Evolutionary conservation across 495 filamentous ascomycete species (phyloP).

Genomic region (Lineolata rhizophorae): DNA sequence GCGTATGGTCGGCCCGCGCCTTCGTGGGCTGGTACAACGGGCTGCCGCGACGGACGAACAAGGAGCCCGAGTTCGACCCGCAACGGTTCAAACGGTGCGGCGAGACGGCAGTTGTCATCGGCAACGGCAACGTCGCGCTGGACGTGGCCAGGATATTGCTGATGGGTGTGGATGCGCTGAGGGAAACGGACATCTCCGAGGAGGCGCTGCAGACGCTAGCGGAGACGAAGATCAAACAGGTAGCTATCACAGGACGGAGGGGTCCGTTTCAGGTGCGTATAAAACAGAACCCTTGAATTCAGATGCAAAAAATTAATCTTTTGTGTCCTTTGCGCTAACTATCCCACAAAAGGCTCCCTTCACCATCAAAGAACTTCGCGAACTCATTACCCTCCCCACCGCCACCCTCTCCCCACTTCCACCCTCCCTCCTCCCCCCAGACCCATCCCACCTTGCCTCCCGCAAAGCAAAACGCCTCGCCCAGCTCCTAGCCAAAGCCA

Average conservation of each 20-base stretch:
- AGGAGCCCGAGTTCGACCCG: conserved; percentile 53
- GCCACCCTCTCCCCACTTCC: conserved; percentile 48
- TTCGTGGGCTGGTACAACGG: conserved; percentile 99
- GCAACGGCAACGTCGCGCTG: conserved; percentile 88
- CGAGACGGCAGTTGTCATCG: conserved; percentile 74
- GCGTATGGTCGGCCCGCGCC: conserved; percentile 71
- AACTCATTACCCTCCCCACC: conserved; percentile 54
- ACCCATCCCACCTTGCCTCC: conserved; percentile 33
- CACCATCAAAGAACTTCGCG: conserved; percentile 81
- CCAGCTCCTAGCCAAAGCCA: conserved; percentile 58
- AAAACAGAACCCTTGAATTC: too few species aligned
- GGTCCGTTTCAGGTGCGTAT: conserved; percentile 57
- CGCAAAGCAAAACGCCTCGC: conserved; percentile 54
- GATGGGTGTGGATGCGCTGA: conserved; percentile 42
- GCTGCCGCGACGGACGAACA: conserved; percentile 54
- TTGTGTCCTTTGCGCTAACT: too few species aligned
- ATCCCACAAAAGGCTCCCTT: conserved; percentile 46
- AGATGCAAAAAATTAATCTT: not conserved
- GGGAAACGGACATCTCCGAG: conserved; percentile 71
- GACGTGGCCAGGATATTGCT: conserved; percentile 83
- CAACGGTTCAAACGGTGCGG: too few species aligned
- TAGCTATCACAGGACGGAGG: conserved; percentile 66
- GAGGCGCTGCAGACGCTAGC: conserved; percentile 53
- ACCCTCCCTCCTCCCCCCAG: conserved; percentile 4
- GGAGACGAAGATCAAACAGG: conserved; percentile 53